phyloP scores from a whole-genome alignment of 345 rosid species.

The Dovyalis caffra region DNA sequence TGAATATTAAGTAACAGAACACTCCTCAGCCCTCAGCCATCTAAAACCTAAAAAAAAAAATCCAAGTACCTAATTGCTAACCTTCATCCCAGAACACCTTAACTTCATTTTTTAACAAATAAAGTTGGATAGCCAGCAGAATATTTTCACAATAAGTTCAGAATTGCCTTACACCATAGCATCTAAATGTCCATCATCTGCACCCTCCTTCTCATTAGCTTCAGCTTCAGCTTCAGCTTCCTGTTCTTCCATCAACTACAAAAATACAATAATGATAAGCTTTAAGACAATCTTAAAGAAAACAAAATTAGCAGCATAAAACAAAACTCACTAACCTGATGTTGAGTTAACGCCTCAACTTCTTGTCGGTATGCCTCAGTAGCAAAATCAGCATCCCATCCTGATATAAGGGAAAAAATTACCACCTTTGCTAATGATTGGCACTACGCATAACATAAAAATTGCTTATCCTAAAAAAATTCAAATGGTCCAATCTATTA shows the following conservation, averaged over 20 bases:
- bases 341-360: conserved; percentile 89
- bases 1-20: background rate
- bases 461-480: background rate
- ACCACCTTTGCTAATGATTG: background rate
- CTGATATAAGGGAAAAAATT: conserved; percentile 32
- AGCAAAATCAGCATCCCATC: conserved; percentile 99
- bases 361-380: conserved; percentile 99
- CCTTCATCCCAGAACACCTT: background rate
- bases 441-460: background rate
- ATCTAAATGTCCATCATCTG: conserved; percentile 46
- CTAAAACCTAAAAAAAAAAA: background rate
- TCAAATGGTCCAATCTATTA: background rate
- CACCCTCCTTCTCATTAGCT: conserved; percentile 79
- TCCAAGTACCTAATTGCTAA: background rate
- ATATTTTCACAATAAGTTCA: conserved; percentile 20
- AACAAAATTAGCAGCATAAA: background rate
- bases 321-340: conserved; percentile 59
- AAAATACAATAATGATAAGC: conserved; percentile 20
- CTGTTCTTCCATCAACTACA: conserved; percentile 88
- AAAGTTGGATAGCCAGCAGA: conserved; percentile 10
- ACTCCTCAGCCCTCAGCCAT: background rate
- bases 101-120: background rate
- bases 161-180: conserved; percentile 57
- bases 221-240: conserved; percentile 92
- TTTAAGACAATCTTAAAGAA: conserved; percentile 9